Evolutionary conservation across 257 asterid genomes (phyloP).

Genomic region (Jaltomata sinuosa): DNA sequence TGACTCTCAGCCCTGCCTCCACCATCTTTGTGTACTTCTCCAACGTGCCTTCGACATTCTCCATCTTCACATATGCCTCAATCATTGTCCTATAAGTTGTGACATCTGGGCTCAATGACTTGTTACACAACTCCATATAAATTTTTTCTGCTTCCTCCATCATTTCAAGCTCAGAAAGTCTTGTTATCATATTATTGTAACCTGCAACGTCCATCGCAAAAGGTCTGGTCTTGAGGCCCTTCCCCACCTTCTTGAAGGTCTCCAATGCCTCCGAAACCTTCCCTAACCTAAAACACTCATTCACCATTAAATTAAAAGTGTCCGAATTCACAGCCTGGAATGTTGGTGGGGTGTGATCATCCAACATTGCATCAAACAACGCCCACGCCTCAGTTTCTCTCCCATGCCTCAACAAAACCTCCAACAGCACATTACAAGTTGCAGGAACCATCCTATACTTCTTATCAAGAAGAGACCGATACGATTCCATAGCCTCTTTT

Average conservation of each 20-base stretch:
- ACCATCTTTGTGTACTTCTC: slow-evolving; percentile 69
- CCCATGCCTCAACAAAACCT: slow-evolving; percentile 66
- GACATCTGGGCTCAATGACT: slow-evolving; percentile 71
- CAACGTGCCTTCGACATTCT: slow-evolving; percentile 40
- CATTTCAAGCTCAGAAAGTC: slow-evolving; percentile 70
- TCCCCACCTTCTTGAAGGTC: slow-evolving; percentile 68
- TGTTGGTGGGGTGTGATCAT: slow-evolving; percentile 85
- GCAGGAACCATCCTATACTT: slow-evolving; percentile 70
- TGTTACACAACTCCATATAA: slow-evolving; percentile 35
- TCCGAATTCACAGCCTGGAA: slow-evolving; percentile 85
- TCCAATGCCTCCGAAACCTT: slow-evolving; percentile 63
- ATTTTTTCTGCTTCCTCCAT: slow-evolving; percentile 68
- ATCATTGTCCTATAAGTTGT: slow-evolving; percentile 58
- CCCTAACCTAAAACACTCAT: slow-evolving; percentile 68
- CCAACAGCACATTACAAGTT: slow-evolving; percentile 61
- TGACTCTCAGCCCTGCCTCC: slow-evolving; percentile 69
- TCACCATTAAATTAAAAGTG: slow-evolving; percentile 66
- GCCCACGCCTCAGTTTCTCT: slow-evolving; percentile 70
- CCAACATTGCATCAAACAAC: slow-evolving; percentile 70
- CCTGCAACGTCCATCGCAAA: slow-evolving; percentile 85
- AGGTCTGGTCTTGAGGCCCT: slow-evolving; percentile 64
- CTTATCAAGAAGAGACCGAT: slow-evolving; percentile 52
- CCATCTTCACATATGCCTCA: slow-evolving; percentile 56
- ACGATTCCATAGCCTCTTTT: slow-evolving; percentile 84
- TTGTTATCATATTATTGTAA: slow-evolving; percentile 60